Percentiles rank a stretch among this genome's conserved stretches.
phyloP scores from a whole-genome alignment of 805 yeast genomes.

The Myxozyma mucilagina region DNA sequence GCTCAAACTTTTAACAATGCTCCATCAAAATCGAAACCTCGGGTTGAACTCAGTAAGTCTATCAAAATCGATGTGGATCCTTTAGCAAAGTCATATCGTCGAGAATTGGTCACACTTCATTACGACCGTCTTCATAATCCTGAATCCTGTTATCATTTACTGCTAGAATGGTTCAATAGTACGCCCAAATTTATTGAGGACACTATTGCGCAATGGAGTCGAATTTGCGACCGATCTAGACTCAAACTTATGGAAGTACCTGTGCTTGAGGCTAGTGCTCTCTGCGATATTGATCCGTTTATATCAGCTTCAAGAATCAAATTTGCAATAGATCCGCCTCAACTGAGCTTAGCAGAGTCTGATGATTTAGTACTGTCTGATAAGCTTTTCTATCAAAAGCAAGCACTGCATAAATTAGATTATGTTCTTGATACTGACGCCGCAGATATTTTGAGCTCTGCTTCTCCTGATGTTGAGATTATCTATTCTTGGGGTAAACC shows the following conservation, averaged over 20 bases:
- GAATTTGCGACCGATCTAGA: conserved; percentile 84
- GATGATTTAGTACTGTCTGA: conserved; percentile 33
- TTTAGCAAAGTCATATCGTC: conserved; percentile 63
- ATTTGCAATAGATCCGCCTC: conserved; percentile 69
- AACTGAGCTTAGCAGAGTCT: conserved; percentile 7
- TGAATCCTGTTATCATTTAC: conserved; percentile 86
- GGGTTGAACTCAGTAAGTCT: conserved; percentile 64
- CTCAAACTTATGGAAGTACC: conserved; percentile 83
- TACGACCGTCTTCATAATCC: conserved; percentile 93
- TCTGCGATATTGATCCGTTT: conserved; percentile 80
- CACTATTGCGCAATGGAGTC: conserved; percentile 69
- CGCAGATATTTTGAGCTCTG: conserved; percentile 43
- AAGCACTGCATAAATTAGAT: conserved; percentile 65
- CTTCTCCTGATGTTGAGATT: conserved; percentile 55
- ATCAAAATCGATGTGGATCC: conserved; percentile 78
- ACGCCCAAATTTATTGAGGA: conserved; percentile 86
- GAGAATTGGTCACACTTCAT: conserved; percentile 78
- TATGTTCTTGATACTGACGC: conserved; percentile 82
- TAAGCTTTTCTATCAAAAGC: conserved; percentile 74
- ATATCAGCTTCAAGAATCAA: conserved; percentile 76
- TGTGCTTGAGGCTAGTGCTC: conserved; percentile 77
- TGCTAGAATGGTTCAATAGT: conserved; percentile 90
- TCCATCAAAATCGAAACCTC: conserved; percentile 14
- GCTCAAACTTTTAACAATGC: conserved; percentile 15
- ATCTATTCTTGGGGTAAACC: conserved; percentile 92